Percentiles rank a stretch among this genome's conserved stretches.
phyloP scores from a whole-genome alignment of 2,329 filamentous ascomycete genomes.

The Hortaea werneckii region DNA sequence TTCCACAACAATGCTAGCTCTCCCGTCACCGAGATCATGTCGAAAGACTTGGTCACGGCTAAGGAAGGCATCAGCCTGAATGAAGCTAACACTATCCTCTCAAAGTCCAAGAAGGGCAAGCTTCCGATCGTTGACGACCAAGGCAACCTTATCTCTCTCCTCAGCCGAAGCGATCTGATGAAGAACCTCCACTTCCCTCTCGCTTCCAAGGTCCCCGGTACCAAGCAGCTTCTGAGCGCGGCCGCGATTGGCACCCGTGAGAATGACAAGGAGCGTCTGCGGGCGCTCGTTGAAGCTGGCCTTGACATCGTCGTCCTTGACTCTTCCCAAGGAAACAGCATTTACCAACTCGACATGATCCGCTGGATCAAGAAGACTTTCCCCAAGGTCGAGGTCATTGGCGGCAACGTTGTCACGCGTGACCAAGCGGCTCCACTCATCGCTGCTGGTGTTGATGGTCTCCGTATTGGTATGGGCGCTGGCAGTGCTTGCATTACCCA shows the following conservation, averaged over 20 bases:
- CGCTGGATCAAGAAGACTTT: constrained; percentile 85
- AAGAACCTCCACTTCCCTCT: constrained; percentile 98
- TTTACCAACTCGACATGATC: constrained; percentile 98
- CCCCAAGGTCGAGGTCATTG: constrained; percentile 85
- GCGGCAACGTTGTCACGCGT: constrained; percentile 94
- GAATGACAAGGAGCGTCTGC: constrained; percentile 77
- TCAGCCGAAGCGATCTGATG: constrained; percentile 89
- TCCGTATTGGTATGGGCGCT: constrained; percentile 97
- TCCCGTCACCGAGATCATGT: constrained; percentile 84
- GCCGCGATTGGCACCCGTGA: constrained; percentile 92
- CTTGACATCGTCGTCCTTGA: constrained; percentile 93
- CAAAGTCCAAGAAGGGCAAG: constrained; percentile 88
- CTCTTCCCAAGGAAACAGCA: constrained; percentile 94
- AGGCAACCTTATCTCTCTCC: constrained; percentile 60
- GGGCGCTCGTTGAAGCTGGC: constrained; percentile 85
- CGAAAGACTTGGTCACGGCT: constrained; percentile 85
- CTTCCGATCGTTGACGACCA: constrained; percentile 41
- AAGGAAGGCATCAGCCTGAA: constrained; percentile 68
- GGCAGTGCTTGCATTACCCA: constrained; percentile 98
- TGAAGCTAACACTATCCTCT: constrained; percentile 88
- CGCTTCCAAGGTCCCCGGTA: constrained; percentile 89
- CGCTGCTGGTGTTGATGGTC: constrained; percentile 85
- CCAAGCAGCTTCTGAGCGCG: constrained; percentile 93
- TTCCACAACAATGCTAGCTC: constrained; percentile 70
- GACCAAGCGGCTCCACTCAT: constrained; percentile 92